These are phyloP conservation scores for Puccinia triticina DNA, from an alignment of 1,284 basidiomycete genomes.

Conservation along the genomic window DNA sequence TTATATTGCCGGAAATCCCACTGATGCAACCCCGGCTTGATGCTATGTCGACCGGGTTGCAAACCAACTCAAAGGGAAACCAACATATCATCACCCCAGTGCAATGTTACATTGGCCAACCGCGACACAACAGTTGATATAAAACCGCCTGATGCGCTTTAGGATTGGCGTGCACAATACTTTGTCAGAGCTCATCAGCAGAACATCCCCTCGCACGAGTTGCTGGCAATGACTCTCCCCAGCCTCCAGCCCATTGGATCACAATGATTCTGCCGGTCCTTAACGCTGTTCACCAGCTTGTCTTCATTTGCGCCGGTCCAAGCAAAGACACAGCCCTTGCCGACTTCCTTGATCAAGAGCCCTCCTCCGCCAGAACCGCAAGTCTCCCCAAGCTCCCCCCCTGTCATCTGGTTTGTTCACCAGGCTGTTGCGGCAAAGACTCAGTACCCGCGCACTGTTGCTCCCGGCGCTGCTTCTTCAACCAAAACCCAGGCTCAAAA, in stretches of 20 bases:
- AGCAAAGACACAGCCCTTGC: slow-evolving; percentile 60
- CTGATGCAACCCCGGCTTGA: no score
- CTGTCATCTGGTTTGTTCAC: slow-evolving; percentile 37
- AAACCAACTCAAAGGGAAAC: no score
- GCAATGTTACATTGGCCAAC: no score
- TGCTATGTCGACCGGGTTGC: no score
- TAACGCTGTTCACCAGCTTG: slow-evolving; percentile 57
- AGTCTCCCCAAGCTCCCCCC: slow-evolving; percentile 47
- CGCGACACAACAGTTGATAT: no score
- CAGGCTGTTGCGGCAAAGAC: slow-evolving; percentile 18
- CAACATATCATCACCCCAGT: no score
- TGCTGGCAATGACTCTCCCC: slow-evolving; percentile 60
- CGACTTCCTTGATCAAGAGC: slow-evolving; percentile 77
- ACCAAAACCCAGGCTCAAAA: not conserved
- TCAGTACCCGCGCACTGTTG: not conserved
- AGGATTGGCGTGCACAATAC: no score
- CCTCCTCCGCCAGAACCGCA: slow-evolving; percentile 27
- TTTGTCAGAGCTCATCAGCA: no score
- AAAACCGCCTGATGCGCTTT: no score
- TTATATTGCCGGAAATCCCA: no score
- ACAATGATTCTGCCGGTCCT: slow-evolving; percentile 60
- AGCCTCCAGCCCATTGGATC: slow-evolving; percentile 59
- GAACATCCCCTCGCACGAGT: slow-evolving; percentile 59
- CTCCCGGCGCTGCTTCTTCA: not conserved
- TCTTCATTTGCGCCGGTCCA: slow-evolving; percentile 59